Conservation (phyloP, 1,284 basidiomycete species). For the Cryptococcus deneoformans region DNA sequence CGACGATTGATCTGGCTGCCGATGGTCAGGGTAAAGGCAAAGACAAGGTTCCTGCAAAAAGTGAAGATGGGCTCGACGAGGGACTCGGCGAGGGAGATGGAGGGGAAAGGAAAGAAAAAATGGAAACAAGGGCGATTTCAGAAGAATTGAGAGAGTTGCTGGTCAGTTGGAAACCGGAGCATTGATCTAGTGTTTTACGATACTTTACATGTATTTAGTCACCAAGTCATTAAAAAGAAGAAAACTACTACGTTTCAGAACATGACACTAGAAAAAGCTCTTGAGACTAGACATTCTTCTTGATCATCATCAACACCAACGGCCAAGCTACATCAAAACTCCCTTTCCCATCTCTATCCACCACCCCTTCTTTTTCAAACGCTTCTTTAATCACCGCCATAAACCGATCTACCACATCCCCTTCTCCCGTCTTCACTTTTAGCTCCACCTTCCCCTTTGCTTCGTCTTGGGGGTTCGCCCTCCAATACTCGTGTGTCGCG, state of each 20-base stretch:
- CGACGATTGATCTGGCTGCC: neutral
- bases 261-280: no score
- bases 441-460: conserved; percentile 14
- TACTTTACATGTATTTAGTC: no score
- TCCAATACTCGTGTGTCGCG: conserved; percentile 67
- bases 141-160: conserved; percentile 17
- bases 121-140: conserved; percentile 11
- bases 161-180: conserved; percentile 10
- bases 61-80: neutral
- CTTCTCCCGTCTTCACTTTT: conserved; percentile 25
- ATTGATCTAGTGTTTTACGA: neutral
- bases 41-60: neutral
- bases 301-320: conserved; percentile 60
- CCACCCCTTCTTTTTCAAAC: conserved; percentile 45
- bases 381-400: conserved; percentile 56
- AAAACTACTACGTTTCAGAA: no score
- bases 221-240: conserved; percentile 29
- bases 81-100: neutral
- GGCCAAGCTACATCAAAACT: conserved; percentile 68
- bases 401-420: conserved; percentile 65
- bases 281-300: conserved; percentile 8
- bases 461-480: conserved; percentile 59
- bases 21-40: neutral
- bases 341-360: neutral
- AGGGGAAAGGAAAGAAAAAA: neutral